Evolutionary conservation across 306 rosid genomes (phyloP), one percentile per base, ranked within the genome.

Genomic region (Cucurbita maxima): DNA sequence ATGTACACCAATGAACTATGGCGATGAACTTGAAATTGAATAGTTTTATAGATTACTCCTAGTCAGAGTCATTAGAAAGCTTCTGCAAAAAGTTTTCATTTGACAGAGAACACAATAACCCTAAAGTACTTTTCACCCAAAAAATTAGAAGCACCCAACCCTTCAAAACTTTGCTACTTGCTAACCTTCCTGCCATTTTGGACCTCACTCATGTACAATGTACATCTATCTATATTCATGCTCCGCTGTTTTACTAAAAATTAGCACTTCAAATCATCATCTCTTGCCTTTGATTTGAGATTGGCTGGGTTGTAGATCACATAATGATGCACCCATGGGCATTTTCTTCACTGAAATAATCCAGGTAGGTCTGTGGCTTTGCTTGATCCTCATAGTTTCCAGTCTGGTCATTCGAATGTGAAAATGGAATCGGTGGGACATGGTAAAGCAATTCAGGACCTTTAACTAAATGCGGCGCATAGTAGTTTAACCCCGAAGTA

Each of bases 311-410:
- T 6, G 40, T 44, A 44, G 15, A 50, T 90, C 85, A 92, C 96
- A 92, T 88, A 64, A 92, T 73, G 63, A 71, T 84, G 75, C 96
- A 90, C 0, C 89, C 98, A 79, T 87, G 83, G 5, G 85, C 86
- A 79, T 93, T 90, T 58, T 93, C 98, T 77, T 93, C 98, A 56
- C 96, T 93, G 77, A 90, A 93, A 58, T 87, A 82, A 82, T 87
- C 89, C 61, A 86, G 77, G 38, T 77, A 68, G 63, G 81, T 82
- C 73, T 76, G 73, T 22, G 84, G 82, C 58, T 69, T 12, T 10
- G 84, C 76, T 62, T 79, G 89, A 63, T 84, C 6, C 14, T 69
- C 76, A 55, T 81, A 52, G 54, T 43, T 72, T 19, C 77, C 83
- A 8, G 75, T 83, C 52, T 77, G 80, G 36, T 54, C 16, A 43